Base-by-base conservation (phyloP, 2,329 filamentous ascomycete species). In the Phialophora macrospora region DNA sequence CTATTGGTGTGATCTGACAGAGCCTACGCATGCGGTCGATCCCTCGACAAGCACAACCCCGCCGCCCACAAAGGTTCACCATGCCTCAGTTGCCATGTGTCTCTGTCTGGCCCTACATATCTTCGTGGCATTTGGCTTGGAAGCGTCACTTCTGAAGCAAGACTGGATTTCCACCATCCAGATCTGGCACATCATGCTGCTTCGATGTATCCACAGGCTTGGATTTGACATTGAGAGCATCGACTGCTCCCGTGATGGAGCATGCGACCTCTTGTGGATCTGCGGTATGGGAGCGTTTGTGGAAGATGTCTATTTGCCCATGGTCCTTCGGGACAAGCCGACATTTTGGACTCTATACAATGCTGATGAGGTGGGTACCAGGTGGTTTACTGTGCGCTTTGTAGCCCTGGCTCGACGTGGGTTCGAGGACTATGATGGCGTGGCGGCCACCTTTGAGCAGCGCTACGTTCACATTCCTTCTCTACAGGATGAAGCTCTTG, bases 121-220 rank as follows among this genome's bases (percentile, higher is more conserved):
- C 5, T 49, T 51, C 22, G 26, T 63, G 8, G 48, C 28, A 14
- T 54, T 57, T 9, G 46, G 26, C 11, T 14, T 44, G 11, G 55
- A 63, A 52, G 20, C 34, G 14, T 34, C 55, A 11, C 44, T 52
- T 26, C 44, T 57, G 55, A 4, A 11, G n/a, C 55, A 59, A 41
- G 7, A 57, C 7, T 49, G 26, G 46, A 22, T 63, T 12, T 58
- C 61, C 24, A 52, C 49, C 20, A 52, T 38, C 11, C 54, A 63
- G 41, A 51, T 63, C 9, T 58, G 28, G 26, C 61, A 63, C 32
- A 34, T 63, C 28, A 63, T 63, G 61, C 55, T 63, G 20, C 28
- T 63, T 8, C 26, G 61, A 51, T 63, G 61, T 52, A 4, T 58
- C 38, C 38, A 20, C 2, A 59, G 52, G 61, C 61, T 63, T 34